These are phyloP conservation scores for Extremus antarcticus DNA, from an alignment of 495 filamentous ascomycete species.

Conservation along the genomic window DNA sequence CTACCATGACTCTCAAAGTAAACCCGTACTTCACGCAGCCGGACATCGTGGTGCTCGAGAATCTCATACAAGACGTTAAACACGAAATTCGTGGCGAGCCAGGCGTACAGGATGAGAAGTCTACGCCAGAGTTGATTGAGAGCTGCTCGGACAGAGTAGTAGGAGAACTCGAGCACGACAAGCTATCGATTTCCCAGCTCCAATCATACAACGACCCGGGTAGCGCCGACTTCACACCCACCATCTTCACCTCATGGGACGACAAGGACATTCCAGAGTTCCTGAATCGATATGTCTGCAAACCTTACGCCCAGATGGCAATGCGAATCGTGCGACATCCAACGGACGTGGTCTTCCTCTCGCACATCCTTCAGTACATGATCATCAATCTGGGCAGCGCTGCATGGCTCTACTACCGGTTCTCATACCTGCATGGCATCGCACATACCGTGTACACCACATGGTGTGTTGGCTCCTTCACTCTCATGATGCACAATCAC, in stretches of 20 bases:
- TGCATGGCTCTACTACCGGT: slow-evolving; percentile 49
- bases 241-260: slow-evolving; percentile 45
- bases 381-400: slow-evolving; percentile 57
- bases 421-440: slow-evolving; percentile 54
- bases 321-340: slow-evolving; percentile 43
- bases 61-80: slow-evolving; percentile 12
- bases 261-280: slow-evolving; percentile 31
- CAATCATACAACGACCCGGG: slow-evolving; percentile 43
- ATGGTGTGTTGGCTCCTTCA: slow-evolving; percentile 60
- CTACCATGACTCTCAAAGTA: slow-evolving; percentile 2
- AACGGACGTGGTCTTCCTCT: slow-evolving; percentile 66
- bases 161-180: slow-evolving; percentile 2
- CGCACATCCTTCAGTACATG: slow-evolving; percentile 63
- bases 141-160: neutral
- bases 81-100: neutral
- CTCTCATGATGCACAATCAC: slow-evolving; percentile 72
- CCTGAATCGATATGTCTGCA: slow-evolving; percentile 39
- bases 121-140: slow-evolving; percentile 1
- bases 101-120: neutral
- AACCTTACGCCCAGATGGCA: slow-evolving; percentile 47
- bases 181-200: slow-evolving; percentile 24
- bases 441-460: slow-evolving; percentile 50
- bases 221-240: slow-evolving; percentile 39
- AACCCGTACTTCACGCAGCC: slow-evolving; percentile 15
- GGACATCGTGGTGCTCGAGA: slow-evolving; percentile 16